Evolutionary conservation across 2,329 filamentous ascomycete genomes (phyloP), one percentile per base, ranked within the genome.

Genomic region (Aspergillus texensis): DNA sequence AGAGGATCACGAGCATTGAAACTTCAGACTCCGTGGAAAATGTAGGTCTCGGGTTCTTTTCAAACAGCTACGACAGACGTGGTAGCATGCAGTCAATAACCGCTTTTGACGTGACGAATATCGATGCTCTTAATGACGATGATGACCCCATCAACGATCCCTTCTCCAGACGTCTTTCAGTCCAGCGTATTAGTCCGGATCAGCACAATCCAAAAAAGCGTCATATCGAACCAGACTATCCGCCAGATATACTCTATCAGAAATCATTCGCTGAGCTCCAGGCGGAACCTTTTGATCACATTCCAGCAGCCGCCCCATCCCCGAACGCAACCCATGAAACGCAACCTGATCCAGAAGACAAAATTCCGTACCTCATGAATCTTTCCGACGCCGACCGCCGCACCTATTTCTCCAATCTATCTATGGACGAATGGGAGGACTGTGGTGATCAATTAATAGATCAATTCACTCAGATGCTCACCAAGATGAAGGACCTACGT

Each of bases 381-480:
- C 72, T 79, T 16, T 70, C 75, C 26, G 73, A 74, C 1, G 57
- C 75, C 30, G 76, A 82, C 4, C 84, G 86, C 64, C 72, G 73
- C 4, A 67, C 74, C 0, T 86, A 88, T 72, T 83, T 89, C 65
- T 75, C 78, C 1, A 81, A 79, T 11, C 77, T 89, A 46, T 75
- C 78, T 0, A 80, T 88, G 19, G 74, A 79, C 4, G 81, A 88
- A 65, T 89, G 87, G 85, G 87, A 89, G 74, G 82, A 87, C 53
- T 84, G 86, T 26, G 87, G 87, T 3, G 85, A 88, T 62, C 85
- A 86, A 81, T 83, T 89, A 53, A 78, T 89, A 1, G 82, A 84
- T 1, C 80, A 81, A 57, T 88, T 89, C 68, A 78, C 78, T 55
- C 74, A 79, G 5, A 75, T 88, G 46, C 72, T 88, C 43, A 74